Percentiles rank a stretch among this genome's conserved stretches.
Conservation (phyloP, 2,329 filamentous ascomycete genomes). For the Paecilomyces sp. region DNA sequence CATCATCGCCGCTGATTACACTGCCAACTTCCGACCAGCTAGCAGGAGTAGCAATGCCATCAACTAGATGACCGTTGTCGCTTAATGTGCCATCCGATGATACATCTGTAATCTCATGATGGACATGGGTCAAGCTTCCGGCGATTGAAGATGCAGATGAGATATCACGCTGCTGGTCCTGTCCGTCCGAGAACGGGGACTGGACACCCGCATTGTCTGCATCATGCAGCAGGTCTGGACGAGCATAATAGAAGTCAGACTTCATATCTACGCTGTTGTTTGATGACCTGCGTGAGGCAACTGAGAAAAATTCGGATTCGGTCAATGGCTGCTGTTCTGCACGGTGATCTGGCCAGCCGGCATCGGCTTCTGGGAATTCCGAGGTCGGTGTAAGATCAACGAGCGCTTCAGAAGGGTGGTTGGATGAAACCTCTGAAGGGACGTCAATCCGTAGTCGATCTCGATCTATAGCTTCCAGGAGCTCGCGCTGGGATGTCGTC, state of each 20-base stretch:
- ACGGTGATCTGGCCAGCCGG: constrained; percentile 9
- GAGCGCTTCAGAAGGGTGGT: constrained; percentile 35
- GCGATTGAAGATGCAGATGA: constrained; percentile 30
- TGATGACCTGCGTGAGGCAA: constrained; percentile 14
- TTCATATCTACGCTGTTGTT: constrained; percentile 25
- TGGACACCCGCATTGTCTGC: constrained; percentile 11
- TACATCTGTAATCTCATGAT: constrained; percentile 20
- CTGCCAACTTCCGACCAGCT: constrained; percentile 41
- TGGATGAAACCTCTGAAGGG: constrained; percentile 25
- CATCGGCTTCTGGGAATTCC: constrained; percentile 26
- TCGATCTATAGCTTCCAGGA: constrained; percentile 10
- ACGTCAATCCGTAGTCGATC: constrained; percentile 20
- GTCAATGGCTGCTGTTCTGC: constrained; percentile 10
- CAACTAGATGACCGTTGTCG: constrained; percentile 25
- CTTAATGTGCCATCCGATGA: constrained; percentile 34
- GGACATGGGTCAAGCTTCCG: constrained; percentile 31
- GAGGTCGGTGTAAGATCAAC: constrained; percentile 41
- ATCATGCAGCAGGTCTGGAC: constrained; percentile 14
- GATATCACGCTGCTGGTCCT: constrained; percentile 12
- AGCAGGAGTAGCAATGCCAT: constrained; percentile 28
- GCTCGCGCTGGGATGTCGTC: constrained; percentile 10
- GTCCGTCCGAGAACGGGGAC: constrained; percentile 15
- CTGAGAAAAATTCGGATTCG: constrained; percentile 18
- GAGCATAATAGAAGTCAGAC: constrained; percentile 26
- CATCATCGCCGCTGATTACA: constrained; percentile 35